A percentile compares a stretch with the other conserved stretches of the same genome.
Evolutionary conservation across 2,329 filamentous ascomycete species (phyloP).

Genomic region (Chalaropsis thielavioides): DNA sequence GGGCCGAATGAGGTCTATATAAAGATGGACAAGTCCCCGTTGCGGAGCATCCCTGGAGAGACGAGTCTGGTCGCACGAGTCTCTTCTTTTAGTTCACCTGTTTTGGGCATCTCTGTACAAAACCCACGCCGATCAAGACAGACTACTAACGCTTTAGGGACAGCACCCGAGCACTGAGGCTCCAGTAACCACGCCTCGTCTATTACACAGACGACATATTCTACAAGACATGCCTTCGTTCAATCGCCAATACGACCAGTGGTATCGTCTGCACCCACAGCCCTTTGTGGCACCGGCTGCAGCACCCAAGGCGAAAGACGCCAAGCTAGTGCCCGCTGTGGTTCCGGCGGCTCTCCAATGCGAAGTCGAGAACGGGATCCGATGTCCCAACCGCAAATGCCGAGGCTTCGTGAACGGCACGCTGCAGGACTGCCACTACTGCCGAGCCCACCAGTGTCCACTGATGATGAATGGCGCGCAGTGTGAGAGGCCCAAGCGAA

Average conservation of each 20-base stretch:
- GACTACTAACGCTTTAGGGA: not conserved
- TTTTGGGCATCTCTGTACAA: not conserved
- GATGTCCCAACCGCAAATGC: conserved; percentile 9
- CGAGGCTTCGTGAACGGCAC: not conserved
- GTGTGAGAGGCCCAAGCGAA: conserved; percentile 13
- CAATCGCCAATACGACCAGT: not conserved
- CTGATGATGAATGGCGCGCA: not conserved
- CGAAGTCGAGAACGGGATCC: conserved; percentile 5
- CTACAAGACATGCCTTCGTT: not conserved
- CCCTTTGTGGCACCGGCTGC: not conserved
- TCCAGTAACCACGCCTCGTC: not conserved
- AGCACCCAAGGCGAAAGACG: not conserved
- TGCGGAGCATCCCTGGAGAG: not conserved
- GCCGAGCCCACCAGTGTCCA: conserved; percentile 11
- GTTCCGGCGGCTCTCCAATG: not conserved
- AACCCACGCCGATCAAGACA: not conserved
- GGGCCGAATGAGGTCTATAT: not conserved
- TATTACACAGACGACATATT: not conserved
- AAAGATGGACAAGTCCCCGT: not conserved
- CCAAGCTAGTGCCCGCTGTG: not conserved
- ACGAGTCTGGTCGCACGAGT: no score
- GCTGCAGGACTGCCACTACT: not conserved
- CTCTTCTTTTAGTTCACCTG: not conserved
- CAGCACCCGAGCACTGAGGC: no score
- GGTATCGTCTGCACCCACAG: not conserved